Conservation (phyloP, 2,329 filamentous ascomycete genomes). For the Chalara sp. region DNA sequence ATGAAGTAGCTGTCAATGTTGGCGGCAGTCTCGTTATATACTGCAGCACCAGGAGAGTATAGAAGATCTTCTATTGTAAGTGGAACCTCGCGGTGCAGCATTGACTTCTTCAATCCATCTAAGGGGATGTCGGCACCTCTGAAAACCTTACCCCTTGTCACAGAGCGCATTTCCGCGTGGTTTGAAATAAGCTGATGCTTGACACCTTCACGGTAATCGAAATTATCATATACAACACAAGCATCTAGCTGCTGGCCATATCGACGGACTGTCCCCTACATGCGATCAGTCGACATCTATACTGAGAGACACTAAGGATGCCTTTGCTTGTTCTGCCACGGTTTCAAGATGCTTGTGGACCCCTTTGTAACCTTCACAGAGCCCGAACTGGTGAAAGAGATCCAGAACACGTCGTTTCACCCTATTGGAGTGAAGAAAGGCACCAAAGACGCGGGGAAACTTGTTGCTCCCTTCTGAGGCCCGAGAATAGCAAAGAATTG, state of each 20-base stretch:
- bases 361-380: not conserved
- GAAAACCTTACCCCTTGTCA: not conserved
- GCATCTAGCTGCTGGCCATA: not conserved
- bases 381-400: not conserved
- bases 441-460: not conserved
- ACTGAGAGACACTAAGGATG: not conserved
- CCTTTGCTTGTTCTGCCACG: not conserved
- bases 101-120: slow-evolving; percentile 1
- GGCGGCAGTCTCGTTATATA: not conserved
- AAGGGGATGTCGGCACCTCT: not conserved
- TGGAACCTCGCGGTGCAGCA: not conserved
- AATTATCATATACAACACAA: slow-evolving; percentile 4
- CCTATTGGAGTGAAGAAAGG: not conserved
- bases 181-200: slow-evolving; percentile 4
- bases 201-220: slow-evolving; percentile 1
- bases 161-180: slow-evolving; percentile 1
- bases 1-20: slow-evolving; percentile 1
- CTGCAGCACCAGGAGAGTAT: slow-evolving; percentile 1
- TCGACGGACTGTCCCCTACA: not conserved
- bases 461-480: slow-evolving; percentile 1
- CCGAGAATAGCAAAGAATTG: slow-evolving; percentile 1
- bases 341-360: not conserved
- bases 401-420: not conserved
- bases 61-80: slow-evolving; percentile 1
- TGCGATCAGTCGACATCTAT: not conserved